Evolutionary conservation across 2,329 filamentous ascomycete genomes (phyloP).

Genomic region (Neonectria ditissima): DNA sequence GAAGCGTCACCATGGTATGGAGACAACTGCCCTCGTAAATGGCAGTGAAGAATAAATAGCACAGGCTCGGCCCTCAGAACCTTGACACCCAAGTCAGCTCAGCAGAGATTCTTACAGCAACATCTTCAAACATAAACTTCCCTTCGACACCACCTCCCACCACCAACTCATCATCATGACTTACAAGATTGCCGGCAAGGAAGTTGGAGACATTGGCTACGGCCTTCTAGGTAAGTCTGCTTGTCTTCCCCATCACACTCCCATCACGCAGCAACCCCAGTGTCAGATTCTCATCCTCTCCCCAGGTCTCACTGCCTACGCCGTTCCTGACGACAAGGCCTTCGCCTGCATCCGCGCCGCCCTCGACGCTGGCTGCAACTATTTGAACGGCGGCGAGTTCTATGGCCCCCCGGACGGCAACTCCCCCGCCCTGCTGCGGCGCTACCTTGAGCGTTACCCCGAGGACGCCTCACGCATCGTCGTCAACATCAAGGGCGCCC

Average conservation of each 20-base stretch:
- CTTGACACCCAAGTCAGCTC: not conserved
- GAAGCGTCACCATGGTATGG: not conserved
- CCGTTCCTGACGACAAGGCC: slow-evolving; percentile 50
- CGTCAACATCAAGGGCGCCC: slow-evolving; percentile 70
- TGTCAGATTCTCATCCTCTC: not conserved
- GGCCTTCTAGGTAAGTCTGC: slow-evolving; percentile 42
- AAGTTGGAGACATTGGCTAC: slow-evolving; percentile 37
- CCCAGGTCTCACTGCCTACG: slow-evolving; percentile 36
- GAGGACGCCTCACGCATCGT: slow-evolving; percentile 70
- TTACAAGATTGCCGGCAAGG: slow-evolving; percentile 37
- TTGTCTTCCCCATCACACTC: slow-evolving; percentile 34
- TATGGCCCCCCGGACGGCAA: slow-evolving; percentile 69
- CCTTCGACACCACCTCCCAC: not conserved
- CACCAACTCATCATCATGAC: slow-evolving; percentile 33
- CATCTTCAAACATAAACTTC: not conserved
- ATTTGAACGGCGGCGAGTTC: slow-evolving; percentile 71
- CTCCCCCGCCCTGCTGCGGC: slow-evolving; percentile 66
- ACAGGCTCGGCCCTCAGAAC: not conserved
- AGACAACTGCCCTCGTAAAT: not conserved
- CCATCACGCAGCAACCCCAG: slow-evolving; percentile 7
- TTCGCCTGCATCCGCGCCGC: slow-evolving; percentile 67
- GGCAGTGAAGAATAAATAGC: slow-evolving; percentile 7
- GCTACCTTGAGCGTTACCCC: slow-evolving; percentile 71
- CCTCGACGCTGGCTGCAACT: slow-evolving; percentile 54
- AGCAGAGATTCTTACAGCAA: not conserved